Evolutionary conservation across 306 rosid genomes (phyloP).

Genomic region (Ochetophila trinervis): DNA sequence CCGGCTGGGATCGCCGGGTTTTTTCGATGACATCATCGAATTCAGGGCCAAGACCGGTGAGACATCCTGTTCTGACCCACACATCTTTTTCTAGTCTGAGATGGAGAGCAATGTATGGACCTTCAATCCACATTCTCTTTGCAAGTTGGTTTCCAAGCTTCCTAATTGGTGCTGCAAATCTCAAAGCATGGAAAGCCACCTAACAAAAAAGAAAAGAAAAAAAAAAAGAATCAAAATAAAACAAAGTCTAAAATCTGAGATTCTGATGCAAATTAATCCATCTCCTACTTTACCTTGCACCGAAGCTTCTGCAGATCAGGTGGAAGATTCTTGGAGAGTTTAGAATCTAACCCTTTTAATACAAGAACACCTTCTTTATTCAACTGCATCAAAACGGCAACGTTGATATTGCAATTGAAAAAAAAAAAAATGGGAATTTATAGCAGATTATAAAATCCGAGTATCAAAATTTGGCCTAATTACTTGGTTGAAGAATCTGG

Average conservation of each 20-base stretch:
- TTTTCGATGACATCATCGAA: slow-evolving; percentile 34
- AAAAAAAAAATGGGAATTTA: background rate
- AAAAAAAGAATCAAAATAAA: background rate
- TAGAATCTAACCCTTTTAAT: slow-evolving; percentile 54
- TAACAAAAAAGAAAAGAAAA: slow-evolving; percentile 6
- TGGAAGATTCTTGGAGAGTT: slow-evolving; percentile 59
- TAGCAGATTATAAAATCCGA: background rate
- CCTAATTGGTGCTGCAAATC: slow-evolving; percentile 44
- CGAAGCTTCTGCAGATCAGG: slow-evolving; percentile 55
- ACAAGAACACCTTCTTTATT: slow-evolving; percentile 43
- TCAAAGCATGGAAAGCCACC: slow-evolving; percentile 61
- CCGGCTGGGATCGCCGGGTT: slow-evolving; percentile 37
- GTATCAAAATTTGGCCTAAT: background rate
- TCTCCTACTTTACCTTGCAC: slow-evolving; percentile 38
- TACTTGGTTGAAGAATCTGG: slow-evolving; percentile 41
- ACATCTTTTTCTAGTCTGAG: slow-evolving; percentile 61
- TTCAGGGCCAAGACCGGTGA: slow-evolving; percentile 49
- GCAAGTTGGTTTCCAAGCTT: slow-evolving; percentile 44
- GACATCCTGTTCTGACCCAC: slow-evolving; percentile 59
- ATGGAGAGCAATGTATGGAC: slow-evolving; percentile 52
- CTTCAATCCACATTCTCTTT: slow-evolving; percentile 61
- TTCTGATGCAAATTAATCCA: background rate
- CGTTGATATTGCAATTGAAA: background rate
- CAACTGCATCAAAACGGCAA: slow-evolving; percentile 25
- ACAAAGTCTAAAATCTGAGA: background rate